Conservation (phyloP, 139 green algal species). For the Tetradesmus obliquus region DNA sequence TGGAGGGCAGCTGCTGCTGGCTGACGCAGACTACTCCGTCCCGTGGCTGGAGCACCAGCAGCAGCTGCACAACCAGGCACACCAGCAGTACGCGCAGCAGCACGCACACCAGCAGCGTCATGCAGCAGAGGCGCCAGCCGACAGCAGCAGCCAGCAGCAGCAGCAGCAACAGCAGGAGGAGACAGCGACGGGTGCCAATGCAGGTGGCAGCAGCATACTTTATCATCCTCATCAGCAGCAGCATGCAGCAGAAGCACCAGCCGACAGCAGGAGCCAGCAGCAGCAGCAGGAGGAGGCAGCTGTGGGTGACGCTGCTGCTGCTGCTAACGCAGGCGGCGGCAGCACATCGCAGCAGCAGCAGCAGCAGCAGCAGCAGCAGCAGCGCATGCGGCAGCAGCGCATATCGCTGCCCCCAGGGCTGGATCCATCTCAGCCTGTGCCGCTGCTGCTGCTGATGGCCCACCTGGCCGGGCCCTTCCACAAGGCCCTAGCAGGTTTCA, state of each 20-base stretch:
- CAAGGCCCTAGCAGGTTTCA: slow-evolving; percentile 11
- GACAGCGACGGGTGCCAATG: not conserved
- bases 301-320: too few species aligned
- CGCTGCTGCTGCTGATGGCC: slow-evolving; percentile 47
- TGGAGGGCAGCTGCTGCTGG: slow-evolving; percentile 45
- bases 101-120: not conserved
- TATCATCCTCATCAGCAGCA: not conserved
- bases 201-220: too few species aligned
- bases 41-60: slow-evolving; percentile 35
- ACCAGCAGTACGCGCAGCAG: not conserved
- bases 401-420: not conserved
- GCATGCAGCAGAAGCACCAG: not conserved
- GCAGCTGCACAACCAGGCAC: not conserved
- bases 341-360: not conserved
- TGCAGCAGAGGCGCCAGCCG: not conserved
- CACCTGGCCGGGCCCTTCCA: slow-evolving; percentile 14
- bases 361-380: not conserved
- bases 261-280: not conserved
- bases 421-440: not conserved
- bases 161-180: not conserved
- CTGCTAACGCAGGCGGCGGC: not conserved
- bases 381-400: not conserved
- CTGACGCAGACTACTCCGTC: slow-evolving; percentile 18
- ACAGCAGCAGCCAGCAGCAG: not conserved
- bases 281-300: not conserved